phyloP scores from a whole-genome alignment of 805 yeast genomes.

The Nakazawaea anatomiae region DNA sequence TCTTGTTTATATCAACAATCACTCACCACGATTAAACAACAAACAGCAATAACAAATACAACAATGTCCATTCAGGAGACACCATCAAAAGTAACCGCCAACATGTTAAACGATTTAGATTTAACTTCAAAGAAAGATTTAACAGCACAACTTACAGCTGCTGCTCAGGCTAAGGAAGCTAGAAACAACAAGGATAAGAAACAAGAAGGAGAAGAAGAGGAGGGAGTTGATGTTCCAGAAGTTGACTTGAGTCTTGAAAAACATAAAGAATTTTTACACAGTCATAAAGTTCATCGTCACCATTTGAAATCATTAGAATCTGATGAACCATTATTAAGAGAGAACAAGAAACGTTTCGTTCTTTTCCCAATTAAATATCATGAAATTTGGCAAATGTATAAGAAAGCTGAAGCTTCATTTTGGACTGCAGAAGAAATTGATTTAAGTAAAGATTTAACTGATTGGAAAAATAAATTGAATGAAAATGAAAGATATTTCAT shows the following conservation, averaged over 20 bases:
- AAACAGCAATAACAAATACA: neutral
- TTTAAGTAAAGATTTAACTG: conserved; percentile 82
- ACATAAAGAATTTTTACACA: conserved; percentile 52
- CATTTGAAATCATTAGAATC: conserved; percentile 67
- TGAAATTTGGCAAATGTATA: conserved; percentile 98
- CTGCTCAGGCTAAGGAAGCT: conserved; percentile 32
- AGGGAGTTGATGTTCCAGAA: conserved; percentile 15
- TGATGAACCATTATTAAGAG: conserved; percentile 82
- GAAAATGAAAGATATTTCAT: conserved; percentile 91
- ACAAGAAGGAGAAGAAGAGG: conserved; percentile 10
- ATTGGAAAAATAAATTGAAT: conserved; percentile 87
- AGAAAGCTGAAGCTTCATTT: conserved; percentile 98
- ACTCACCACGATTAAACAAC: neutral
- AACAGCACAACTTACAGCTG: conserved; percentile 32
- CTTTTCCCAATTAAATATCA: conserved; percentile 94
- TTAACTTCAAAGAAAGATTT: conserved; percentile 36
- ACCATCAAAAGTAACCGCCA: conserved; percentile 61
- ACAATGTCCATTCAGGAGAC: conserved; percentile 58
- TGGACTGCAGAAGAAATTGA: conserved; percentile 99
- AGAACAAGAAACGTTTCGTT: conserved; percentile 85
- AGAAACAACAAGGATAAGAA: conserved; percentile 18
- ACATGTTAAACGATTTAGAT: conserved; percentile 47
- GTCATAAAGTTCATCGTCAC: conserved; percentile 69
- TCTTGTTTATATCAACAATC: neutral
- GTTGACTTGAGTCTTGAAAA: conserved; percentile 15